Conservation (phyloP, 2,329 filamentous ascomycete species). For the Polytolypa hystricis region DNA sequence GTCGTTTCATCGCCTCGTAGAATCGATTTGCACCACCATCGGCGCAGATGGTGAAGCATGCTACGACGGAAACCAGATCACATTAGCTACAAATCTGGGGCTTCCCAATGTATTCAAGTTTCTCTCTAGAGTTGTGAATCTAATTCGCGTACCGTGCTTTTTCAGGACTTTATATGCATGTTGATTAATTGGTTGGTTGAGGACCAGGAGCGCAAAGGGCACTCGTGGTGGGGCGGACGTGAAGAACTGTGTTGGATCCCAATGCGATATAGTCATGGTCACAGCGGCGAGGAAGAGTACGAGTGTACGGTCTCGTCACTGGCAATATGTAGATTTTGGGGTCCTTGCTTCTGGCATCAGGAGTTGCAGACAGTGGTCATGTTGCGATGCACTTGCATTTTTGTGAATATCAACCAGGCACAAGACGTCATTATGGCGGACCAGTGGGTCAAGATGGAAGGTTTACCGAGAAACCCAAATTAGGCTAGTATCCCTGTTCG, state of each 20-base stretch:
- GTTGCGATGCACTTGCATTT: no score
- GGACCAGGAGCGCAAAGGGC: constrained; percentile 43
- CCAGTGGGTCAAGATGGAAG: no score
- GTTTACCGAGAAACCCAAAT: no score
- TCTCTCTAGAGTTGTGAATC: background rate
- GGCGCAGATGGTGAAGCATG: constrained; percentile 62
- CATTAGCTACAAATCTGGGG: background rate
- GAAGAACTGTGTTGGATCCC: constrained; percentile 33
- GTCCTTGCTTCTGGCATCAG: no score
- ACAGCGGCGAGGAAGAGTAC: no score
- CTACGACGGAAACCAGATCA: constrained; percentile 30
- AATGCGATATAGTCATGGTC: constrained; percentile 12
- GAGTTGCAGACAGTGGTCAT: no score
- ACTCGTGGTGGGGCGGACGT: constrained; percentile 16
- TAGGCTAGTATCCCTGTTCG: no score
- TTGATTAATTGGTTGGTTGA: constrained; percentile 50
- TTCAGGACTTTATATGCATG: constrained; percentile 28
- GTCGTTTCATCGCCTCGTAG: constrained; percentile 36
- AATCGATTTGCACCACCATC: constrained; percentile 85
- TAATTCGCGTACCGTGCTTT: constrained; percentile 22
- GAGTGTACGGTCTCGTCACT: no score
- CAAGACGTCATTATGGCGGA: no score
- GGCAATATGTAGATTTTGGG: no score
- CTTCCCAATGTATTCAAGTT: background rate
- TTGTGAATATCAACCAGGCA: no score